Evolutionary conservation across 495 filamentous ascomycete genomes (phyloP).

Genomic region (Trichoderma virens): DNA sequence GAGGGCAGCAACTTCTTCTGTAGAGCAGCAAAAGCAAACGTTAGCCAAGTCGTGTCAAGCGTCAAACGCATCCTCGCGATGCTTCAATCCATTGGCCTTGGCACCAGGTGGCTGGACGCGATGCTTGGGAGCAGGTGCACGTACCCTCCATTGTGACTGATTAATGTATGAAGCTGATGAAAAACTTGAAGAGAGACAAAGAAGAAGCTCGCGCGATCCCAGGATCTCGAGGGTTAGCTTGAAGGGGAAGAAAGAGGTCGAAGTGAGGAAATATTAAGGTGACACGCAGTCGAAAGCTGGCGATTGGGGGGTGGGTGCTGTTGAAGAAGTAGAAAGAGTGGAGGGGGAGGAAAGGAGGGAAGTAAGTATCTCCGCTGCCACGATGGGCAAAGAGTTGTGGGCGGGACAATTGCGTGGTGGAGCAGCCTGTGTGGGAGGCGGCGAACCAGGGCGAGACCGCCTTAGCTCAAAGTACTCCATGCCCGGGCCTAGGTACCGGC

Average conservation of each 20-base stretch:
- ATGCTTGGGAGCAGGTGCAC: slow-evolving; percentile 17
- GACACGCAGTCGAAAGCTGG: slow-evolving; percentile 7
- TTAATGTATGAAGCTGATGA: slow-evolving; percentile 32
- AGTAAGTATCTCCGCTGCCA: slow-evolving; percentile 6
- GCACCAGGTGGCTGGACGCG: slow-evolving; percentile 11
- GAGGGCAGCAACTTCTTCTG: slow-evolving; percentile 99
- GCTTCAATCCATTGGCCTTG: slow-evolving; percentile 6
- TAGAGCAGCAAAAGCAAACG: slow-evolving; percentile 28
- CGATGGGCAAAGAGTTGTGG: slow-evolving; percentile 6
- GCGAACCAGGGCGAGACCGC: slow-evolving; percentile 9
- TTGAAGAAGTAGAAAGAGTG: slow-evolving; percentile 8
- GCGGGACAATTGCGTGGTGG: slow-evolving; percentile 4
- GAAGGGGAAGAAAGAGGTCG: background rate
- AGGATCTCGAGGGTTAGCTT: slow-evolving; percentile 30
- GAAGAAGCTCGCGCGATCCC: slow-evolving; percentile 36
- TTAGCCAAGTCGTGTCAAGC: slow-evolving; percentile 41
- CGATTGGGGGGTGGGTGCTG: slow-evolving; percentile 8
- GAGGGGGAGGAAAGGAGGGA: slow-evolving; percentile 10
- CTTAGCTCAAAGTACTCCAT: background rate
- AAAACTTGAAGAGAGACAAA: slow-evolving; percentile 26
- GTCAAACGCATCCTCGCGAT: slow-evolving; percentile 7
- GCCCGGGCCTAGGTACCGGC: background rate
- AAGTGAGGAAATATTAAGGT: slow-evolving; percentile 9
- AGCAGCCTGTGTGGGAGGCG: background rate
- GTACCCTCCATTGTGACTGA: slow-evolving; percentile 48